Base-by-base conservation (phyloP, 495 filamentous ascomycete genomes). In the Annulohypoxylon nitens region DNA sequence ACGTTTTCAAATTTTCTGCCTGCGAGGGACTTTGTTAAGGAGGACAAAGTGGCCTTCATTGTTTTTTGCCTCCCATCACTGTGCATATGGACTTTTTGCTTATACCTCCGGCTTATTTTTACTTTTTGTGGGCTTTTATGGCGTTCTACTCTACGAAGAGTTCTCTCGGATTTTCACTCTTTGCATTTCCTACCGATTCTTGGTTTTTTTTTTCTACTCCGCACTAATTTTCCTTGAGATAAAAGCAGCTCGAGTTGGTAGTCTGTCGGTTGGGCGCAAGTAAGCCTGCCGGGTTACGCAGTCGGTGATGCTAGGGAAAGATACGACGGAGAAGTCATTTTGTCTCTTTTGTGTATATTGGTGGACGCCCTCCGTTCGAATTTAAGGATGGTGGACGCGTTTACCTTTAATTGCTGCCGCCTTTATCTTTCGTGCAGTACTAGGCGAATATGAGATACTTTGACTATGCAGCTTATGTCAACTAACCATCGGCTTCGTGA, bases 141-240 rank as follows among this genome's bases (percentile, higher is more conserved):
- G 72, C 72, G 72, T 75, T 75, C 18, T 64, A 54, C 72, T 70
- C 72, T 54, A 55, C 26, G 30, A 67, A 67, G 71, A 70, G 67
- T 69, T 33, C 16, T 30, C 16, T 53, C 51, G 67, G 67, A 64
- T 59, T 69, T 75, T 54, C 51, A 43, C 51, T 67, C 62, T 67
- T 54, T 70, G 57, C 61, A 37, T 69, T 74, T 65, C 67, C 50
- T 66, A 58, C 20, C 16, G 43, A 50, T 54, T 64, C 30, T 74
- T 30, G 61, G 36, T 51, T 34, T 64, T 53, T 30, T 30, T 43
- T 53, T 48, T 34, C 10, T 4, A 51, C 33, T 55, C 30, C 60
- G n/a, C 47, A 43, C 34, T 68, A 71, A 71, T 71, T 75, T 68
- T 71, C 63, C 53, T 64, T 64, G 20, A 43, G 36, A 61, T 36